These are phyloP conservation scores for Syzygium oleosum DNA, from an alignment of 345 rosid species.

Conservation along the genomic window DNA sequence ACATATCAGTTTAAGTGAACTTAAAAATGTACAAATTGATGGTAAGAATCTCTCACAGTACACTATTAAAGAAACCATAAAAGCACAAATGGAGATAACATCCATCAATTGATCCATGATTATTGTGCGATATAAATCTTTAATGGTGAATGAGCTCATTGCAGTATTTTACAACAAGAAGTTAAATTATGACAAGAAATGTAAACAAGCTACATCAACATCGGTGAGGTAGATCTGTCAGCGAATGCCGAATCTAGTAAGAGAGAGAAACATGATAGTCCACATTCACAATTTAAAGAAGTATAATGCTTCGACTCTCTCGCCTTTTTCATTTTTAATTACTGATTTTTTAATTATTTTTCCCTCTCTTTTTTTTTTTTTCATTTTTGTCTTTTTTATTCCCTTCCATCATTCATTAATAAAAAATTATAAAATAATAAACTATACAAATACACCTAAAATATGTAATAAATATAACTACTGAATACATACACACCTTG, in stretches of 20 bases:
- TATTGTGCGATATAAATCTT: neutral
- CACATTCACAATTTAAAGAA: neutral
- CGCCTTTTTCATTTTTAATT: too few relatives aligned
- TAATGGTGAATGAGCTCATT: neutral
- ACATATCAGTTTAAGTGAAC: too few relatives aligned
- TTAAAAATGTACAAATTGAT: too few relatives aligned
- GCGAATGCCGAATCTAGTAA: neutral
- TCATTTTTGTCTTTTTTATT: neutral
- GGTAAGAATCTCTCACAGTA: too few relatives aligned
- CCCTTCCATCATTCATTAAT: neutral
- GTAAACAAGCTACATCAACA: neutral
- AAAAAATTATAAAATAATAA: neutral
- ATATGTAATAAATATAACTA: neutral
- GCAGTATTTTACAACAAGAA: neutral
- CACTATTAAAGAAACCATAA: neutral
- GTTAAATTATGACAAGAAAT: neutral
- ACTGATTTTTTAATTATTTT: neutral
- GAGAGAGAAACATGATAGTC: neutral
- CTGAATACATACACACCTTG: neutral
- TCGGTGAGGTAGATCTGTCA: neutral
- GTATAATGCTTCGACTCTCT: neutral
- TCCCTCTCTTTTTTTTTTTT: neutral
- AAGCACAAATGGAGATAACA: neutral
- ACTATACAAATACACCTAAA: neutral
- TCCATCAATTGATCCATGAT: neutral